Evolutionary conservation across 1,284 basidiomycete species (phyloP), one percentile per base, ranked within the genome.

Genomic region (Ustilago xerochloae): DNA sequence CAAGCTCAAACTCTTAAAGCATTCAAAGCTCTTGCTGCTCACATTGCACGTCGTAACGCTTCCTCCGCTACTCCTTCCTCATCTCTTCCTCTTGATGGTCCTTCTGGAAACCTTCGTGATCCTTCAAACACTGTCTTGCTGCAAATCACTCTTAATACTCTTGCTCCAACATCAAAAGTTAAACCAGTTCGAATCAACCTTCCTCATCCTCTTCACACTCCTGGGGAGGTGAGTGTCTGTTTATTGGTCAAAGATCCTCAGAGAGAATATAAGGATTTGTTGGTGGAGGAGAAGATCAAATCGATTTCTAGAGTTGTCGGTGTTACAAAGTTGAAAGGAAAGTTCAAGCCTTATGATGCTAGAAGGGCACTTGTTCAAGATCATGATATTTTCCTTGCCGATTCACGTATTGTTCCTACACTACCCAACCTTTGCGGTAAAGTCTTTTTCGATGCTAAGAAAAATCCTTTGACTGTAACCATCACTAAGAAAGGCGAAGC

Each of bases 241-340:
- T 88, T 99, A 55, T 90, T 99, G 84, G 92, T 91, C 54, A 98
- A 98, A 86, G 93, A 97, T 85, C 96, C 97, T 8, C 96, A 98
- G 84, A 87, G 96, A 57, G 89, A 94, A 84, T 98, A 97, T 88
- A 98, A 98, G 86, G 93, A 97, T 84, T 89, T 97, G 18, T 87
- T 99, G 24, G 90, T 90, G 53, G 85, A 87, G 49, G 87, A 92
- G 56, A 88, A 90, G 49, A 90, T 99, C 87, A 92, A 91, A 74
- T 96, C 96, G 74, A 90, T 99, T 80, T 90, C 89, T 38, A 88
- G 95, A 26, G 94, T 99, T n/a, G 93, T 99, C 35, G 95, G 94
- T 20, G 87, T 97, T 16, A 61, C 64, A 30, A 85, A 85, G 75
- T 63, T 85, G 36, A 82, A 83, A 58, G 84, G 84, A 39, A 84